Evolutionary conservation across 768 basidiomycete species (phyloP), one percentile per base, ranked within the genome.

Genomic region (Trametopsis cervina): DNA sequence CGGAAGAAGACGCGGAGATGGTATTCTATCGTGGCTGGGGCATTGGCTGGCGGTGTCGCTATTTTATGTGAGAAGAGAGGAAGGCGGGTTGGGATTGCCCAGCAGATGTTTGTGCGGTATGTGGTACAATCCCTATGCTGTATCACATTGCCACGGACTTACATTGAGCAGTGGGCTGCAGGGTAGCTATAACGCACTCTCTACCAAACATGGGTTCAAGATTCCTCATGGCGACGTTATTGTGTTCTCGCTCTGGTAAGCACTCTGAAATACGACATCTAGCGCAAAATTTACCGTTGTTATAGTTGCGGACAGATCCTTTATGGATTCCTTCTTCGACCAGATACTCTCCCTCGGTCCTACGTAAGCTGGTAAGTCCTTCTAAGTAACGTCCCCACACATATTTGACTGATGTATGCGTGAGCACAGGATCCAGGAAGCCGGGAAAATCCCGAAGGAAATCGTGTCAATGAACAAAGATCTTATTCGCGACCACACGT

Each of bases 141-240:
- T n/a, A n/a, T n/a, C n/a, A n/a, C n/a, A n/a, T n/a, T n/a, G n/a
- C n/a, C n/a, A n/a, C n/a, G n/a, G n/a, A n/a, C n/a, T n/a, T n/a
- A n/a, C n/a, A n/a, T n/a, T n/a, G n/a, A n/a, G n/a, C 46, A 90
- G 92, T 40, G 93, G 94, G 2, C 70, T 97, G 5, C 94, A 97
- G 63, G 93, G 90, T 1, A 80, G 83, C 1, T 95, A 88, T 62
- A 95, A 94, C 58, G 75, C 80, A 6, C 83, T 81, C 56, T 80
- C 89, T 1, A 73, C 74, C 2, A 78, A 76, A 55, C 77, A 76
- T 24, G 80, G 80, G 24, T 72, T 93, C 38, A 69, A 68, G 38
- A 72, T 97, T 13, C 93, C 92, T 0, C 74, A 92, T 61, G 94
- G 94, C 4, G 87, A 85, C 41, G 76, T 89, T 0, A 62, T 94